Base-by-base conservation (phyloP, 2,329 filamentous ascomycete species). In the Venturia effusa region DNA sequence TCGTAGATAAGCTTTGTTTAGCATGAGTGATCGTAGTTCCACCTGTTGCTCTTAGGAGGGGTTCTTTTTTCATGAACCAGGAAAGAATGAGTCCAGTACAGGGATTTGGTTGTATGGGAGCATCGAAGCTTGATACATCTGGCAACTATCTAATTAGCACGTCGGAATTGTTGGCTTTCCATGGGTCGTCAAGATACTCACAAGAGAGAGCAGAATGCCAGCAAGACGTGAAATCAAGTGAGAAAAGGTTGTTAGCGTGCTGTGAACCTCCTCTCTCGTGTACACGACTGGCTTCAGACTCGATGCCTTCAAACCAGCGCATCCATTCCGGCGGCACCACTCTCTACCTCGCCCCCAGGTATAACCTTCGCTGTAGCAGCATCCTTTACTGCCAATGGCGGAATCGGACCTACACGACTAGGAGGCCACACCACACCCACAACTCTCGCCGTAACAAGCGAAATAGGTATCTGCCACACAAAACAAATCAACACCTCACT, bases 401-500 rank as follows among this genome's bases (percentile, higher is more conserved):
- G 60, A 32, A 62, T 24, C 40, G 24, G 10, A 15, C 60, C 60
- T 11, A 62, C 15, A 4, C 64, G 63, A 55, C 40, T 37, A 3
- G 39, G 45, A 39, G 65, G 65, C 65, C 65, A 66, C 13, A 62
- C 17, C 17, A 66, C 34, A 19, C 61, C 22, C n/a, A 30, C 39
- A 15, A 37, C 65, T 30, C 61, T 54, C 19, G 55, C 65, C 5
- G 30, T 59, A 39, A 66, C 61, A 43, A 66, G 41, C 7, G n/a
- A n/a, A 37, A 30, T 15, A n/a, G 64, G 48, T 2, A 64, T 64
- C 63, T 64, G 61, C 27, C 41, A 55, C n/a, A n/a, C n/a, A n/a
- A n/a, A n/a, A n/a, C 3, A 41, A 27, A 19, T 32, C 32, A 59
- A 7, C 34, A 57, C 22, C 34, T 11, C 61, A n/a, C 11, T 43